Conservation (phyloP, 495 filamentous ascomycete species). For the Penicillium bialowiezense region DNA sequence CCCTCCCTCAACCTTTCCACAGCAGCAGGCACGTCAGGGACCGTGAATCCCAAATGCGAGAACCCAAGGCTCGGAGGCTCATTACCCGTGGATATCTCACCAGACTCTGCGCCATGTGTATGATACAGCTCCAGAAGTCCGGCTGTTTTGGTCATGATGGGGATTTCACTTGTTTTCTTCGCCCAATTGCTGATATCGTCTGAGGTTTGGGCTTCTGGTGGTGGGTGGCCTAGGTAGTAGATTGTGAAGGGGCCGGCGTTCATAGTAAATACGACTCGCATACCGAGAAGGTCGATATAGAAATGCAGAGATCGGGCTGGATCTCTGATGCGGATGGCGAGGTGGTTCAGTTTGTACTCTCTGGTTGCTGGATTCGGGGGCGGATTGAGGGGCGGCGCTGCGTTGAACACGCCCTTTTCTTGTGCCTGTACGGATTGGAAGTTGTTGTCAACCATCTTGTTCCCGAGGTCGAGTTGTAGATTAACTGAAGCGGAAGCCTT, state of each 20-base stretch:
- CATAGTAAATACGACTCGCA: conserved; percentile 47
- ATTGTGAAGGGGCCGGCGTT: conserved; percentile 43
- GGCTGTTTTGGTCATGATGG: conserved; percentile 24
- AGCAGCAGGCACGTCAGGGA: conserved; percentile 31
- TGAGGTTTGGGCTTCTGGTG: conserved; percentile 13
- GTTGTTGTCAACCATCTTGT: too few relatives aligned
- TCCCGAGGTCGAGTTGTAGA: too few relatives aligned
- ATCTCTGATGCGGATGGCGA: conserved; percentile 40
- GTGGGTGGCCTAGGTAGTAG: conserved; percentile 43
- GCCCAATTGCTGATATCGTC: conserved; percentile 27
- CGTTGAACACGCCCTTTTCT: conserved; percentile 28
- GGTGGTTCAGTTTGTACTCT: conserved; percentile 45
- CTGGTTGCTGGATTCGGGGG: conserved; percentile 29
- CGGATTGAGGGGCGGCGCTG: conserved; percentile 26
- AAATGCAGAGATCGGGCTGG: conserved; percentile 39
- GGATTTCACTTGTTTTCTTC: conserved; percentile 21
- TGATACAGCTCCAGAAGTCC: conserved; percentile 38
- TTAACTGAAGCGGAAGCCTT: too few relatives aligned
- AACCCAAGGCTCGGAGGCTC: conserved; percentile 35
- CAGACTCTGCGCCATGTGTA: conserved; percentile 31
- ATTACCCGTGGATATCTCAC: conserved; percentile 27
- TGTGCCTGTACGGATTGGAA: conserved; percentile 11
- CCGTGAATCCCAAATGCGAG: conserved; percentile 40
- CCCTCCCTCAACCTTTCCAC: conserved; percentile 27
- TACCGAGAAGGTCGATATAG: conserved; percentile 46